phyloP scores from a whole-genome alignment of 1,284 basidiomycete genomes.

The Coniferiporia sulphurascens region DNA sequence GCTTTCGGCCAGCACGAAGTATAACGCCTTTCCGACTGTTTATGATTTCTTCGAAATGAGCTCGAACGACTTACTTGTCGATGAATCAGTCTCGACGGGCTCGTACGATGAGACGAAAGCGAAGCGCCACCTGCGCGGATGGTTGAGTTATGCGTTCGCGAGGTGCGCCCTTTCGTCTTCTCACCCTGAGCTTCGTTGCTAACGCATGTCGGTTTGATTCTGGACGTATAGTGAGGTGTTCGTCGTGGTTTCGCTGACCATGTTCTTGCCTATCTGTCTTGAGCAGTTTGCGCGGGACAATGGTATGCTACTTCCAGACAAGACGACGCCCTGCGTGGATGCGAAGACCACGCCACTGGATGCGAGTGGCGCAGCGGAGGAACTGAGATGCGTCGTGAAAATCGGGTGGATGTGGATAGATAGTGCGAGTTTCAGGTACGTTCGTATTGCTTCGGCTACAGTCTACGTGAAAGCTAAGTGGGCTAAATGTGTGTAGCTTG shows the following conservation, averaged over 20 bases:
- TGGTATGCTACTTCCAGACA: constrained; percentile 64
- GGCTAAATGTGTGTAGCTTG: constrained; percentile 43
- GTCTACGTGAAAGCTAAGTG: neutral
- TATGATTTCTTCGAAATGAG: neutral
- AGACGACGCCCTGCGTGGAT: constrained; percentile 44
- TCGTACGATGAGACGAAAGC: constrained; percentile 5
- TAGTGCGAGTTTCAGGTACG: constrained; percentile 82
- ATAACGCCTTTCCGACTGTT: no score
- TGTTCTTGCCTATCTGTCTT: constrained; percentile 78
- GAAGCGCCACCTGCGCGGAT: constrained; percentile 49
- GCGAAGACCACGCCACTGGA: constrained; percentile 16
- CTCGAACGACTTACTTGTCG: neutral
- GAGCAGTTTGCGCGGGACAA: constrained; percentile 84
- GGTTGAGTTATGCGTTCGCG: constrained; percentile 75
- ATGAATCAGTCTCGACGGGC: neutral
- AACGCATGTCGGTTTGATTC: neutral
- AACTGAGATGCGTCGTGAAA: constrained; percentile 63
- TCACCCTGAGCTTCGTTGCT: neutral
- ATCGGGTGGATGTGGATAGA: constrained; percentile 80
- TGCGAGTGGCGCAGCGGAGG: constrained; percentile 27
- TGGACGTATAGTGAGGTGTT: constrained; percentile 62
- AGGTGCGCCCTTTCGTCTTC: constrained; percentile 38
- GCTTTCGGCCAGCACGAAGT: no score
- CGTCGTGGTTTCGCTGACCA: constrained; percentile 71
- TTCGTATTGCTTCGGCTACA: neutral